These are phyloP conservation scores for Mycosphaerelloides madeirae DNA, from an alignment of 2,329 filamentous ascomycete species.

Conservation along the genomic window DNA sequence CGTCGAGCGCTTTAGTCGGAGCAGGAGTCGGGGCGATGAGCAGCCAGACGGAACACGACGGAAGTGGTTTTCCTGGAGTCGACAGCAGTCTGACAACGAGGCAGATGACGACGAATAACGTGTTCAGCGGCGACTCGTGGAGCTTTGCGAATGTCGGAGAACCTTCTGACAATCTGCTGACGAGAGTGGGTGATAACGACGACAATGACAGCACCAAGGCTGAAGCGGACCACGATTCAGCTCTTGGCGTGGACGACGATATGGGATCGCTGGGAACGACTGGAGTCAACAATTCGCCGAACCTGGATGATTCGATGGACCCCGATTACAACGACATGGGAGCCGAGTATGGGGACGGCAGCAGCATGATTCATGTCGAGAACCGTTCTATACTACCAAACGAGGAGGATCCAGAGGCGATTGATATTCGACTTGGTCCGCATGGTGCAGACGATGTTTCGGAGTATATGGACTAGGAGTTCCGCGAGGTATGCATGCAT, in stretches of 20 bases:
- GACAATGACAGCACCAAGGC: neutral
- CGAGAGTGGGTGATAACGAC: neutral
- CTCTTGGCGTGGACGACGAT: neutral
- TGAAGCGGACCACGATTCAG: neutral
- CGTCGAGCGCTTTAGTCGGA: conserved; percentile 84
- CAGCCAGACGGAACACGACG: conserved; percentile 10
- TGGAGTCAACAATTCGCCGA: conserved; percentile 2
- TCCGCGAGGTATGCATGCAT: no score
- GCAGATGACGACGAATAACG: conserved; percentile 17
- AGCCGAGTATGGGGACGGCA: no score
- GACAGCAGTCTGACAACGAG: conserved; percentile 25
- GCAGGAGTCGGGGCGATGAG: conserved; percentile 46
- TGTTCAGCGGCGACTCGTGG: neutral
- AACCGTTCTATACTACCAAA: no score
- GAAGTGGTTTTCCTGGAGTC: conserved; percentile 23
- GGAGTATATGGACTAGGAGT: no score
- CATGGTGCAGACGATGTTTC: no score
- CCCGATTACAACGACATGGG: no score
- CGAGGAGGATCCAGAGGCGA: no score
- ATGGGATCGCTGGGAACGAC: neutral
- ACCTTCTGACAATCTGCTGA: neutral
- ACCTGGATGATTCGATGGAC: neutral
- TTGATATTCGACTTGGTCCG: no score
- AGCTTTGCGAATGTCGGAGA: neutral
- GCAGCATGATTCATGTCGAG: no score